Conservation (phyloP, 75 land plant species). For the Cryptomeria japonica region DNA sequence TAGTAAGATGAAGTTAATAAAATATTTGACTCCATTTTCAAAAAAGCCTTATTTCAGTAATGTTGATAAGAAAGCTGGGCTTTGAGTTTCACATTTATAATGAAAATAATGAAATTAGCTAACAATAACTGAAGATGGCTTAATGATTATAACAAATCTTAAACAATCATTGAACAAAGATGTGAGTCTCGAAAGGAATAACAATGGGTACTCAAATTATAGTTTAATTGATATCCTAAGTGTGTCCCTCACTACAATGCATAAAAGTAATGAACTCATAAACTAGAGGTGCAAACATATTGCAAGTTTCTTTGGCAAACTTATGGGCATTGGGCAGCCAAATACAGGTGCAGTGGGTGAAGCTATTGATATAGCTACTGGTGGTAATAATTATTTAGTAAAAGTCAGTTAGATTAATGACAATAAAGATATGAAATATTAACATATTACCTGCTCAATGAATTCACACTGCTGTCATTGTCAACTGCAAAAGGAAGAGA, state of each 20-base stretch:
- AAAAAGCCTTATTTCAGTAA: not conserved
- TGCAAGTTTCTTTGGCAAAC: not conserved
- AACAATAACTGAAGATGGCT: not conserved
- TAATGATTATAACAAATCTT: not conserved
- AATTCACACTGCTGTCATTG: not conserved
- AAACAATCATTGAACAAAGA: not conserved
- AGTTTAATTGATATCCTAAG: not conserved
- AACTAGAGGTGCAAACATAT: not conserved
- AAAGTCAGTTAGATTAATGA: not conserved
- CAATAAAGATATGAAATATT: not conserved
- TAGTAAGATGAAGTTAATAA: too few relatives aligned
- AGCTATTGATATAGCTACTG: not conserved
- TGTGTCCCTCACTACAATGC: not conserved
- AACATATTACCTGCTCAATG: not conserved
- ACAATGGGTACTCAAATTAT: not conserved
- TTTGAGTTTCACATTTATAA: not conserved
- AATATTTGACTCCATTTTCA: not conserved
- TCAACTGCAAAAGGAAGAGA: conserved; percentile 9
- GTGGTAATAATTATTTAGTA: not conserved
- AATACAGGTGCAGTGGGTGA: not conserved
- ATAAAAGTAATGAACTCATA: not conserved
- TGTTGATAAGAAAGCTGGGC: not conserved
- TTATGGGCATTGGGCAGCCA: not conserved
- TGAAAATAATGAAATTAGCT: not conserved
- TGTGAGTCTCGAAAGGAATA: not conserved